Percentiles rank a stretch among this genome's conserved stretches.
phyloP scores from a whole-genome alignment of 2,329 filamentous ascomycete genomes.

The Cercospora brassicicola region DNA sequence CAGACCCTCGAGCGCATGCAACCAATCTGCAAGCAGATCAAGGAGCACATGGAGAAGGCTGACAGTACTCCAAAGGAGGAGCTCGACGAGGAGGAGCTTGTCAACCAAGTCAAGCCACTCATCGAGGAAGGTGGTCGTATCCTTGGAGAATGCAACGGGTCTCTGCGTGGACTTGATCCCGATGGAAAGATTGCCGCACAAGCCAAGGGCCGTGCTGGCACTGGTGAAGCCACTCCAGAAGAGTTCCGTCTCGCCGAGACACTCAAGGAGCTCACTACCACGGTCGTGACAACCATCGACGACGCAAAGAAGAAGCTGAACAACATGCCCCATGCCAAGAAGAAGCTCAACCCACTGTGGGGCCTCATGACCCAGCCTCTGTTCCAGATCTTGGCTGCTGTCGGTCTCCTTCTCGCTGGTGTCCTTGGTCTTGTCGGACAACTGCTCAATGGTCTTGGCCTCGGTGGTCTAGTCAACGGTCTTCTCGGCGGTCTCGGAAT shows the following conservation, averaged over 20 bases:
- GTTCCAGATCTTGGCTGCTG: conserved; percentile 88
- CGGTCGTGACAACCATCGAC: conserved; percentile 80
- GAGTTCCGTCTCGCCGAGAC: conserved; percentile 81
- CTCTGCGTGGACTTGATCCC: conserved; percentile 83
- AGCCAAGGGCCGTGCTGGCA: conserved; percentile 76
- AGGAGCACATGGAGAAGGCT: conserved; percentile 75
- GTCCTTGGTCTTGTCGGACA: conserved; percentile 82
- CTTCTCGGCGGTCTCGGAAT: conserved; percentile 75
- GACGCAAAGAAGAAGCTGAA: conserved; percentile 83
- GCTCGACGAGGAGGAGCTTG: conserved; percentile 84
- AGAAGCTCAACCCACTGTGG: conserved; percentile 91
- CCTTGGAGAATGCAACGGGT: conserved; percentile 80
- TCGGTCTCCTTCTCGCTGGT: conserved; percentile 77
- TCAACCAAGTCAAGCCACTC: conserved; percentile 80
- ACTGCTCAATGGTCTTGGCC: conserved; percentile 75
- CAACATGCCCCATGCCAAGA: conserved; percentile 92
- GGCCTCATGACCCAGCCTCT: conserved; percentile 77
- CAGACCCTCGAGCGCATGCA: conserved; percentile 80
- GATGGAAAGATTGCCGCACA: conserved; percentile 82
- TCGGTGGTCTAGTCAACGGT: conserved; percentile 77
- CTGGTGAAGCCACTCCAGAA: conserved; percentile 75
- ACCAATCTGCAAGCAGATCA: conserved; percentile 84
- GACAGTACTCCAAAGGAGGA: conserved; percentile 82
- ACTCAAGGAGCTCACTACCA: conserved; percentile 81
- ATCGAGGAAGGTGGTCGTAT: conserved; percentile 84